A percentile compares a stretch with the other conserved stretches of the same genome.
Conservation (phyloP, 306 rosid species). For the Senna siamea region DNA sequence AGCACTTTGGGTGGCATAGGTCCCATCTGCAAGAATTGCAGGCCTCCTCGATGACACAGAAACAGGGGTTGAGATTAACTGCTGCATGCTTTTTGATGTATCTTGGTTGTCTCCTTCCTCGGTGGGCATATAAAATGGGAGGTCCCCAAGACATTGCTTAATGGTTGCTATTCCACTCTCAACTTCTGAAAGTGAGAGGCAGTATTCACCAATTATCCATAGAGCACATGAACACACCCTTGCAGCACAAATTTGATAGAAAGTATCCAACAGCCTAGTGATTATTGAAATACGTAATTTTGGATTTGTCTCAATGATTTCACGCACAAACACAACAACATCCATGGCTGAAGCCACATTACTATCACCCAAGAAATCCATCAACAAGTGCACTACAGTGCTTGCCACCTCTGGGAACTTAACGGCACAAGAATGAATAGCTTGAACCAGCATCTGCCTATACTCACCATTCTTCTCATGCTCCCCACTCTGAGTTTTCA, state of each 20-base stretch:
- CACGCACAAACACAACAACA: constrained; percentile 91
- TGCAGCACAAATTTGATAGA: constrained; percentile 90
- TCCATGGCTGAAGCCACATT: constrained; percentile 94
- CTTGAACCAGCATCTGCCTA: constrained; percentile 95
- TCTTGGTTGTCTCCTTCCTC: constrained; percentile 88
- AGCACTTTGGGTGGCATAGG: constrained; percentile 99
- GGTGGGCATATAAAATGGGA: constrained; percentile 75
- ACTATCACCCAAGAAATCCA: constrained; percentile 96
- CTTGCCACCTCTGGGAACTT: constrained; percentile 98
- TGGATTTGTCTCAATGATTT: constrained; percentile 95
- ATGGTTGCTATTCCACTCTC: constrained; percentile 77
- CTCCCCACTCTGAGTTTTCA: constrained; percentile 92
- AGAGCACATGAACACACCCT: constrained; percentile 95
- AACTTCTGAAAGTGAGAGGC: constrained; percentile 88
- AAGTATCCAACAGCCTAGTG: constrained; percentile 87
- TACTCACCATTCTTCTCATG: constrained; percentile 97
- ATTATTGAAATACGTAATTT: constrained; percentile 85
- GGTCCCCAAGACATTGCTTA: constrained; percentile 94
- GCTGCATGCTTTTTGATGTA: constrained; percentile 57
- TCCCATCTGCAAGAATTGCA: constrained; percentile 92
- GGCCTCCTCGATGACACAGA: constrained; percentile 94
- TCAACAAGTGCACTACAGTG: constrained; percentile 92
- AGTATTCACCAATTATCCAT: constrained; percentile 96
- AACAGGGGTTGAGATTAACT: constrained; percentile 60
- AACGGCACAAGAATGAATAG: constrained; percentile 90